Base-by-base conservation (phyloP, 1,284 basidiomycete species). In the Rhodotorula sp. region DNA sequence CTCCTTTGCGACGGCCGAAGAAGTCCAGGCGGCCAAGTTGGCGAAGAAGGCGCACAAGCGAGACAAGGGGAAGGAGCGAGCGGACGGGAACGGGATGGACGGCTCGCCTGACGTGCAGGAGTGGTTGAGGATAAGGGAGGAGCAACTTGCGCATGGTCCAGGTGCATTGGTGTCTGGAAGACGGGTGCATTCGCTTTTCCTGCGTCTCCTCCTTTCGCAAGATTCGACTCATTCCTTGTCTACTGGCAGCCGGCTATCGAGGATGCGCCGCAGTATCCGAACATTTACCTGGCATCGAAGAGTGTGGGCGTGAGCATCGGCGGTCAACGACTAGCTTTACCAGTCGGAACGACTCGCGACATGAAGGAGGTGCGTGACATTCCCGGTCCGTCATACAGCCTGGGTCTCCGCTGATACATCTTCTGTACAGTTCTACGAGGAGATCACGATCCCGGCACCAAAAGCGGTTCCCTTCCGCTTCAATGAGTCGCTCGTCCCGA, bases 381-480 rank as follows among this genome's bases (percentile, higher is more conserved):
- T 46, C 44, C 47, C 9, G 58, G 32, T 30, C 30, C 27, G 15
- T 19, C 48, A 57, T n/a, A n/a, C n/a, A n/a, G n/a, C n/a, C n/a
- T n/a, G n/a, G n/a, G n/a, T n/a, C n/a, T n/a, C n/a, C n/a, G 72
- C 46, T 15, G 39, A 56, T 15, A 6, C n/a, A 47, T 54, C 49
- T n/a, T 54, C 20, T 32, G 59, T 4, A 2, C 66, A 83, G 78
- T 79, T 80, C 34, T 84, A 80, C 76, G 84, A 86, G 70, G 94
- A 98, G 82, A 91, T 98, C 29, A 86, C 88, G 36, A 85, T 99
- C 46, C 96, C 96, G 4, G 94, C 94, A 29, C 87, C 93, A 0
- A 88, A 83, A 70, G 83, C 87, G 2, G 84, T 97, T 2, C 93
- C 94, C 2, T 89, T 90, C 44, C 87, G 88, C 64, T 79, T 79